Conservation (phyloP, 2,329 filamentous ascomycete species). For the Furcasterigmium sp. region DNA sequence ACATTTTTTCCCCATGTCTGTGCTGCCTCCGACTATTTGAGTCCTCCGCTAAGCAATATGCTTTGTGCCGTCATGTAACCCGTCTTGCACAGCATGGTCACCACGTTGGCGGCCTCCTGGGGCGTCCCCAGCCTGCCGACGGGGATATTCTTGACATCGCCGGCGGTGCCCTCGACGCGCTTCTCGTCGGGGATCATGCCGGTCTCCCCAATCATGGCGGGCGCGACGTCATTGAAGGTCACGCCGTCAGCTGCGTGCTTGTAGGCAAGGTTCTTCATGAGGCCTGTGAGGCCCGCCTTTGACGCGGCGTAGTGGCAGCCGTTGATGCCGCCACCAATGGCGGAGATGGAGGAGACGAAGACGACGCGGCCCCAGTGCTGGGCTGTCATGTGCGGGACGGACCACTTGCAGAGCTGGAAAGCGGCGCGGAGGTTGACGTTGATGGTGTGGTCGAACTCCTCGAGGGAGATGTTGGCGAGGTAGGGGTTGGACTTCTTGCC, state of each 20-base stretch:
- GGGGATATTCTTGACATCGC: conserved; percentile 55
- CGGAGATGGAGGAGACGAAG: conserved; percentile 59
- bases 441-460: conserved; percentile 60
- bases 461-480: conserved; percentile 54
- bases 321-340: conserved; percentile 58
- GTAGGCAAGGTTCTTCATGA: conserved; percentile 60
- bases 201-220: conserved; percentile 62
- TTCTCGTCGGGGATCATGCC: conserved; percentile 57
- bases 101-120: conserved; percentile 55
- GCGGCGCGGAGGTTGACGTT: conserved; percentile 57
- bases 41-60: conserved; percentile 44
- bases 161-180: conserved; percentile 43
- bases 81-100: conserved; percentile 55
- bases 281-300: conserved; percentile 56
- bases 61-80: conserved; percentile 56
- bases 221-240: conserved; percentile 63
- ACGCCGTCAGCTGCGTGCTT: conserved; percentile 56
- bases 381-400: conserved; percentile 54
- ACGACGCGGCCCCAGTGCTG: conserved; percentile 60
- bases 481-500: conserved; percentile 55
- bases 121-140: conserved; percentile 52
- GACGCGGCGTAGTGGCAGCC: conserved; percentile 56
- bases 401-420: conserved; percentile 56
- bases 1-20: no score
- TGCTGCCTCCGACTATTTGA: conserved; percentile 33